These are phyloP conservation scores for Monascus ruber DNA, from an alignment of 2,329 filamentous ascomycete genomes.

Conservation along the genomic window DNA sequence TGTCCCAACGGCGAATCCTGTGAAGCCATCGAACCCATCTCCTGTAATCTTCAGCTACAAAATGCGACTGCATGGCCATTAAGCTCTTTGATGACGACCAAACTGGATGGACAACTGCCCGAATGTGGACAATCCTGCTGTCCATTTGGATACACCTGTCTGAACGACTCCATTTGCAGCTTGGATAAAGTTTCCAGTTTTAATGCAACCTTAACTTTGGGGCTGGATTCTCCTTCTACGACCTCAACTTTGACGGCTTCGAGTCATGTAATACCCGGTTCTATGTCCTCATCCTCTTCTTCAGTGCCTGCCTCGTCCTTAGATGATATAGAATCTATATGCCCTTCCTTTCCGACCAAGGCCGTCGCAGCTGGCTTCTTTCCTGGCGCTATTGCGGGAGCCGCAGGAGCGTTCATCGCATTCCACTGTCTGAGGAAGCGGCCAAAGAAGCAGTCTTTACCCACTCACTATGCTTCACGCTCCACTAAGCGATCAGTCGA, in stretches of 20 bases:
- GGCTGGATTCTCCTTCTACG: slow-evolving; percentile 3
- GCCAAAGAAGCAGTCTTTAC: slow-evolving; percentile 8
- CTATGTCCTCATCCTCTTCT: slow-evolving; percentile 10
- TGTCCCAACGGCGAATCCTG: slow-evolving; percentile 34
- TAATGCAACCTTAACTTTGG: slow-evolving; percentile 3
- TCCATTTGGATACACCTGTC: slow-evolving; percentile 37
- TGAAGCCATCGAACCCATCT: slow-evolving; percentile 30
- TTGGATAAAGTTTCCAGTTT: slow-evolving; percentile 14
- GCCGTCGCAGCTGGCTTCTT: slow-evolving; percentile 37
- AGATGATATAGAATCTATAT: slow-evolving; percentile 11
- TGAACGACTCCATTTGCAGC: slow-evolving; percentile 17
- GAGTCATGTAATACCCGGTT: slow-evolving; percentile 10
- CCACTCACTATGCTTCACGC: slow-evolving; percentile 11
- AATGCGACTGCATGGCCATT: slow-evolving; percentile 27
- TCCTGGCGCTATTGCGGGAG: slow-evolving; percentile 33
- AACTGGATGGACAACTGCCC: slow-evolving; percentile 27
- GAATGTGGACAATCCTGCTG: slow-evolving; percentile 34
- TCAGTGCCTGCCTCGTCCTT: slow-evolving; percentile 11
- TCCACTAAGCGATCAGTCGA: slow-evolving; percentile 22
- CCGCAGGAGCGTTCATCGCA: slow-evolving; percentile 44
- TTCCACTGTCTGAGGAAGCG: slow-evolving; percentile 25
- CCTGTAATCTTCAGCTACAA: slow-evolving; percentile 32
- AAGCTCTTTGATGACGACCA: slow-evolving; percentile 31
- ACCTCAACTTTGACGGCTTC: slow-evolving; percentile 11
- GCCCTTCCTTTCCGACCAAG: slow-evolving; percentile 28